Evolutionary conservation across 306 rosid genomes (phyloP), one percentile per base, ranked within the genome.

Genomic region (Glycine soja): DNA sequence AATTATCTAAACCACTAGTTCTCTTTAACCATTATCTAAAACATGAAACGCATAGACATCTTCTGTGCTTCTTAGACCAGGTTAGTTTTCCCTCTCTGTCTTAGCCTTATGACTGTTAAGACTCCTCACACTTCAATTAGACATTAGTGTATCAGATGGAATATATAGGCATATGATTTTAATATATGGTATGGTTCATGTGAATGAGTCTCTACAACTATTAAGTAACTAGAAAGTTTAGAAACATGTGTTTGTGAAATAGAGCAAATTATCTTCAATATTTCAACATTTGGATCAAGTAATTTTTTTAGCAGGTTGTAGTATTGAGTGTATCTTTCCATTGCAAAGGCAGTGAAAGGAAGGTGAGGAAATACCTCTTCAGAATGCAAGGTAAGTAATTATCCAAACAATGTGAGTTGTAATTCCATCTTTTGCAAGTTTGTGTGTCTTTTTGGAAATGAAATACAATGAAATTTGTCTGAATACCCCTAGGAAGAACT

Each of bases 291-390:
- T 54, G 65, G 42, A 40, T 56, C 81, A 72, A 78, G 56, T 61
- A 53, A 10, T 1, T 0, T 8, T 48, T 74, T 74, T 61, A 72
- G 78, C 91, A 95, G 96, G 94, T 89, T 72, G 97, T 93, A 61
- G 96, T 89, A 40, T 81, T 95, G 83, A 93, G 93, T 87, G 99
- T 93, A 80, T 93, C 99, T 80, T 83, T 95, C 71, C 99, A 95
- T 85, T 95, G 99, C 88, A 95, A 84, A 87, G 99, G 93, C 18
- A 93, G 99, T 84, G 99, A 85, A 86, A 94, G 99, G 70, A 95
- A 95, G 83, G 88, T 95, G 69, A 91, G 93, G 85, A 95, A 95
- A 80, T 97, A 93, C 88, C 89, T 95, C 6, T 90, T 97, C 8
- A 90, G 88, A 93, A 95, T 95, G 97, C 87, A 95, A 87, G 98